Evolutionary conservation across 2,329 filamentous ascomycete genomes (phyloP).

Genomic region (Fusarium keratoplasticum): DNA sequence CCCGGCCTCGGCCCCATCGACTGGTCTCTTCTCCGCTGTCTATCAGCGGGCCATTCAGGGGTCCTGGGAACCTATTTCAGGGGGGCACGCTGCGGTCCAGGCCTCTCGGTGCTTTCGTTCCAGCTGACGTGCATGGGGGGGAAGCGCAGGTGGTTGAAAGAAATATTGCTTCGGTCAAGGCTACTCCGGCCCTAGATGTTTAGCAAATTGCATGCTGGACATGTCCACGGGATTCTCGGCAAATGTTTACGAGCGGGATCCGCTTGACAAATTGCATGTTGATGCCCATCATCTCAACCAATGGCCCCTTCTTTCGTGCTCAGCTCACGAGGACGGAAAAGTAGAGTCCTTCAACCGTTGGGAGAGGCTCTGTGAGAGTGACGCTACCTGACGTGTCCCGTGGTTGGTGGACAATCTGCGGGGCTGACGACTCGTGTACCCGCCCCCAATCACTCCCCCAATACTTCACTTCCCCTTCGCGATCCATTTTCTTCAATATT

Average conservation of each 20-base stretch:
- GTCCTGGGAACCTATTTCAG: constrained; percentile 33
- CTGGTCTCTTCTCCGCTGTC: constrained; percentile 16
- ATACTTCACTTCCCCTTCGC: constrained; percentile 16
- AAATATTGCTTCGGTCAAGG: not conserved
- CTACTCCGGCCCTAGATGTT: not conserved
- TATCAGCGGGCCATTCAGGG: constrained; percentile 26
- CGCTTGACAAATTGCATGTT: not conserved
- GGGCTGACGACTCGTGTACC: constrained; percentile 22
- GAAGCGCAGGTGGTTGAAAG: not conserved
- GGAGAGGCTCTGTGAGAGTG: constrained; percentile 21
- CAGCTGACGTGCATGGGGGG: not conserved
- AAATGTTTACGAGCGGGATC: not conserved
- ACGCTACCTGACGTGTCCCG: constrained; percentile 17
- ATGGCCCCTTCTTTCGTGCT: not conserved
- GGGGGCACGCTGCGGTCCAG: constrained; percentile 21
- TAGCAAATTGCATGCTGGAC: not conserved
- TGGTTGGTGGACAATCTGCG: constrained; percentile 42
- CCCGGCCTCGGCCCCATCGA: constrained; percentile 33
- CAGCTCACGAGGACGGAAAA: not conserved
- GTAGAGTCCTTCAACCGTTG: not conserved
- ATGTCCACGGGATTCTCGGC: not conserved
- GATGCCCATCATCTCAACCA: not conserved
- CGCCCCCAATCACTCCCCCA: constrained; percentile 41
- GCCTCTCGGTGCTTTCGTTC: not conserved
- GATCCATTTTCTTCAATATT: constrained; percentile 35